Conservation (phyloP, 441 rosid genomes). For the Rhodomyrtus psidioides region DNA sequence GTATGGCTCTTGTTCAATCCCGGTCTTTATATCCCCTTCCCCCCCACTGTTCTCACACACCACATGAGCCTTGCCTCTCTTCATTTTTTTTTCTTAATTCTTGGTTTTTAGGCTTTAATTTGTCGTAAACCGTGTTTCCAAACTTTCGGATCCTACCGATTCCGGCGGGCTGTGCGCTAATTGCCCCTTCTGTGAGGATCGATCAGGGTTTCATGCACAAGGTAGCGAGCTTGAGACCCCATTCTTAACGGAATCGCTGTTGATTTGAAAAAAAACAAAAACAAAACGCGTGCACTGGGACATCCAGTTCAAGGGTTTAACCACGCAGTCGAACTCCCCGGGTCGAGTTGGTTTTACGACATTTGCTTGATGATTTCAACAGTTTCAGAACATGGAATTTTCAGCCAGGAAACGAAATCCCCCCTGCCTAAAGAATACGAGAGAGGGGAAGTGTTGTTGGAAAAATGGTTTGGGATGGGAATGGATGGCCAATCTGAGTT, state of each 20-base stretch:
- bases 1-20: constrained; percentile 58
- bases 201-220: not conserved
- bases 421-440: not conserved
- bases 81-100: not conserved
- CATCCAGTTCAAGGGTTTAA: not conserved
- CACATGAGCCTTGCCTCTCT: not conserved
- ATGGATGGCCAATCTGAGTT: not conserved
- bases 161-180: not conserved
- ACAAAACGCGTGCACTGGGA: not conserved
- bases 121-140: not conserved
- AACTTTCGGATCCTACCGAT: not conserved
- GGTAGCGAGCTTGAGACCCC: not conserved
- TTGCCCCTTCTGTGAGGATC: not conserved
- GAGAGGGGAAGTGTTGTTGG: not conserved
- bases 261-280: too few relatives aligned
- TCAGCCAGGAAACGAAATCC: not conserved
- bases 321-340: not conserved
- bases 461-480: not conserved
- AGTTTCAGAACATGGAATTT: not conserved
- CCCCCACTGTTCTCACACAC: not conserved
- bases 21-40: not conserved
- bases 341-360: not conserved
- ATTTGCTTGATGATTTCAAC: not conserved
- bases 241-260: not conserved
- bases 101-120: not conserved